These are phyloP conservation scores for Cinchona pubescens DNA, from an alignment of 257 asterid species.

Conservation along the genomic window DNA sequence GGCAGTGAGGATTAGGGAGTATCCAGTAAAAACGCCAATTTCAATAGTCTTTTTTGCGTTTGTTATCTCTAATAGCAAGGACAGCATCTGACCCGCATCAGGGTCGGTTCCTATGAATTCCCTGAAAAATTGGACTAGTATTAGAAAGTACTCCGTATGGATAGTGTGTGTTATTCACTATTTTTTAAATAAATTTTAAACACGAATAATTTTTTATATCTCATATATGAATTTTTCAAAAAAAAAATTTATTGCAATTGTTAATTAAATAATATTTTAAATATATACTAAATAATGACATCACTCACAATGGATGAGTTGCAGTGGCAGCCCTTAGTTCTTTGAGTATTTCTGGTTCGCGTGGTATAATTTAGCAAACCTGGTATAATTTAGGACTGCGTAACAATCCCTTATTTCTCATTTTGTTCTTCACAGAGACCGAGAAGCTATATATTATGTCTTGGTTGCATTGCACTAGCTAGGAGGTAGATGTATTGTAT, in stretches of 20 bases:
- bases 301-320: slow-evolving; percentile 41
- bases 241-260: too few species aligned
- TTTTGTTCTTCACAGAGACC: neutral
- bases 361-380: slow-evolving; percentile 29
- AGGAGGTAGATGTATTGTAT: too few species aligned
- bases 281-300: too few species aligned
- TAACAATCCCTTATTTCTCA: slow-evolving; percentile 32
- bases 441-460: neutral
- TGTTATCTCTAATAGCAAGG: slow-evolving; percentile 36
- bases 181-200: too few species aligned
- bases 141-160: too few species aligned
- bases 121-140: too few species aligned
- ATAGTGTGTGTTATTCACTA: too few species aligned
- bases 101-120: slow-evolving; percentile 38
- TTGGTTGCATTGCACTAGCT: too few species aligned
- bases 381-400: slow-evolving; percentile 33
- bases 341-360: slow-evolving; percentile 45
- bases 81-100: slow-evolving; percentile 52
- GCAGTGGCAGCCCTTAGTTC: slow-evolving; percentile 47
- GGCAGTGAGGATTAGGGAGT: slow-evolving; percentile 55
- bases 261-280: too few species aligned
- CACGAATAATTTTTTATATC: too few species aligned
- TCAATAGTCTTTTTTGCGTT: slow-evolving; percentile 40
- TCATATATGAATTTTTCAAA: too few species aligned
- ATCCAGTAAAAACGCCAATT: slow-evolving; percentile 62